A percentile compares a stretch with the other conserved stretches of the same genome.
phyloP scores from a whole-genome alignment of 225 moss, liverwort and hornwort species.

The Neckera pumila region DNA sequence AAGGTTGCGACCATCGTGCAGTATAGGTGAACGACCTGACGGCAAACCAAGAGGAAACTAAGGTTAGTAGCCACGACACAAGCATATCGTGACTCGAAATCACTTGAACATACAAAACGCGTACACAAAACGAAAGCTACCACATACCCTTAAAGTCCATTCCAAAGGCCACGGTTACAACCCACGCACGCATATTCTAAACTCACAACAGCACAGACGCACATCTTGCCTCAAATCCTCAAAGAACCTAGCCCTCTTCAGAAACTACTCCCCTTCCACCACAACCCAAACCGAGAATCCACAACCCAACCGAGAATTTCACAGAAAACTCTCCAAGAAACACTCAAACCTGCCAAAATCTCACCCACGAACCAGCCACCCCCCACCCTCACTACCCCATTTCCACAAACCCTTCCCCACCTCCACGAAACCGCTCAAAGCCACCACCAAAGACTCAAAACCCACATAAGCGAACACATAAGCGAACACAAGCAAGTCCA shows the following conservation, averaged over 20 bases:
- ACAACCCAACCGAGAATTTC: neutral
- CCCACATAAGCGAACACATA: neutral
- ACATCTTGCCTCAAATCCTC: neutral
- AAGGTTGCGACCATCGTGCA: neutral
- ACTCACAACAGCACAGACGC: neutral
- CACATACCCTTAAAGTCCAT: neutral
- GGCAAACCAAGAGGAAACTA: neutral
- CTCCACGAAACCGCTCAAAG: neutral
- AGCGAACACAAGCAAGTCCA: neutral
- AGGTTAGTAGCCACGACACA: neutral
- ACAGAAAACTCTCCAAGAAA: neutral
- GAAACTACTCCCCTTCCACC: neutral
- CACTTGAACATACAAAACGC: neutral
- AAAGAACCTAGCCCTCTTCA: neutral
- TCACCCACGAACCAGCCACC: neutral
- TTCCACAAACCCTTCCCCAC: neutral
- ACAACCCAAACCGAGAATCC: neutral
- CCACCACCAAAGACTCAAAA: neutral
- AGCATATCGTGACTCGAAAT: neutral
- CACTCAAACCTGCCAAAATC: neutral
- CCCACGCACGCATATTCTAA: neutral
- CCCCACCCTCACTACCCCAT: neutral
- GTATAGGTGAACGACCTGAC: slow-evolving; percentile 1
- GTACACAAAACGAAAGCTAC: neutral
- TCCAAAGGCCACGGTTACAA: neutral